Base-by-base conservation (phyloP, 2,329 filamentous ascomycete genomes). In the Penicillium griseofulvum region DNA sequence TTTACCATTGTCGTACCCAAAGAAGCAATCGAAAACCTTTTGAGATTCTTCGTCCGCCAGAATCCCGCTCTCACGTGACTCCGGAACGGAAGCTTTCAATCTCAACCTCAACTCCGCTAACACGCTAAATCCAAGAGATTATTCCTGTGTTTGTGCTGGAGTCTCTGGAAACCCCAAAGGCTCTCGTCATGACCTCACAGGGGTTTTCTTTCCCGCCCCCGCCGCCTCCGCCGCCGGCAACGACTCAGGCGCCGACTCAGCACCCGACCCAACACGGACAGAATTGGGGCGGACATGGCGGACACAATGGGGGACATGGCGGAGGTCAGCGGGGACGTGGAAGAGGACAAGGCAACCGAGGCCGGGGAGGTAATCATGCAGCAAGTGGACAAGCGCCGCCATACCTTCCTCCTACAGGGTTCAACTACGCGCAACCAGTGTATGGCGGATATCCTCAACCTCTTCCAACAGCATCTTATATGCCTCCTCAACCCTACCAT, bases 131-230 rank as follows among this genome's bases (percentile, higher is more conserved):
- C 17, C n/a, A 47, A 54, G 57, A 51, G 51, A 67, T 68, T 59
- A 59, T 65, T 55, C 65, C 64, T 64, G 65, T 49, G 59, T 59
- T 54, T 45, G 62, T 59, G 57, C 52, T 63, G 58, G 64, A 52
- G 62, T 50, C 61, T 59, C 59, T 59, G 37, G 57, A 65, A 68
- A 64, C 57, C 60, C 59, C 47, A 50, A 52, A 57, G 50, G 59
- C 60, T 59, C 61, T 56, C 59, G 66, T 52, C 51, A 76, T 76
- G 73, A 71, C 65, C 62, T 68, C 74, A 49, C 71, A 76, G 65
- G 73, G 72, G 26, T 78, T 78, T 64, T 73, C 76, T 39, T 79
- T 78, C 60, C 76, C 76, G 55, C 76, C 76, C 33, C 76, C 76
- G 17, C 76, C 76, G 22, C 76, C 75, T 36, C 73, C 65, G 29